Evolutionary conservation across 768 basidiomycete genomes (phyloP), one percentile per base, ranked within the genome.

Genomic region (Boletellus sp.): DNA sequence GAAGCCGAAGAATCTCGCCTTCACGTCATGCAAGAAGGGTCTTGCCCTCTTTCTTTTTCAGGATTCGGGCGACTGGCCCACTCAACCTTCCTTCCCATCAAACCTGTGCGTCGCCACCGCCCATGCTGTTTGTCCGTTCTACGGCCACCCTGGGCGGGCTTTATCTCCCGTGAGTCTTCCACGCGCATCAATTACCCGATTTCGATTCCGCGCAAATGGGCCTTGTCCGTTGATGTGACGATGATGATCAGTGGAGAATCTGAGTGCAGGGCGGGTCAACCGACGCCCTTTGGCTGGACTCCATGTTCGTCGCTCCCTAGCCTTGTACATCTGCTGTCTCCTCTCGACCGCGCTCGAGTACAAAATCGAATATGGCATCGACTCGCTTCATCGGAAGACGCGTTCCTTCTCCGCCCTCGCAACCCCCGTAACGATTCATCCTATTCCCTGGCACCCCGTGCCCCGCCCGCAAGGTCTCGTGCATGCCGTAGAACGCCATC

Each of bases 181-280:
- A 28, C 28, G 4, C 40, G 20, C 4, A 7, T 33, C 24, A 16
- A 32, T 41, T 42, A 35, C 43, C 45, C 47, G 23, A 42, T 47
- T 28, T 17, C 11, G 34, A 17, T 32, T 12, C 28, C 17, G 28
- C 28, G 9, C 28, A 7, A 28, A 11, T 11, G 11, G 10, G 32
- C 26, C 45, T 47, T 50, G 50, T 61, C 55, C 37, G 39, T 53
- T 61, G 35, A 50, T 50, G n/a, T 31, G 19, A 9, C 19, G 20
- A 42, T 44, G 32, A 52, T 56, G 40, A 56, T 60, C 45, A 47
- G 36, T 50, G 42, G 50, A 7, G 39, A 37, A 48, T 51, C 53
- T 22, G 4, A 7, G 8, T 23, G 32, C 37, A 31, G 13, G 19
- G 32, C n/a, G 32, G 8, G 31, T 43, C 42, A 24, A 51, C 47